Evolutionary conservation across 2,329 filamentous ascomycete genomes (phyloP), one percentile per base, ranked within the genome.

Genomic region (Chalara sp.): DNA sequence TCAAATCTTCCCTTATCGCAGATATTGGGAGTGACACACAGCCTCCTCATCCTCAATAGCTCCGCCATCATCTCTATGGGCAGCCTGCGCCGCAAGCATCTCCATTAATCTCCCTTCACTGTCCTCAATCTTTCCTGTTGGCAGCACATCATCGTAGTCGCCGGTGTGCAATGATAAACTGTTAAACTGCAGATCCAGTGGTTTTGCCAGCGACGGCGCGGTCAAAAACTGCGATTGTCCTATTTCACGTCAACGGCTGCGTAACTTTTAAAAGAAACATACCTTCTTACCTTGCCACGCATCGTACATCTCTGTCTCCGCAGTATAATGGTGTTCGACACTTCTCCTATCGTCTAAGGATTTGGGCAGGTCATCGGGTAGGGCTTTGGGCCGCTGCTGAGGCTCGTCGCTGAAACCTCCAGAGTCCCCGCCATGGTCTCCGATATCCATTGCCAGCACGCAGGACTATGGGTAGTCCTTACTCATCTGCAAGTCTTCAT

Each of bases 271-370:
- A 48, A 40, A 32, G 30, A 35, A 44, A 10, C 32, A 7, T 47
- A 32, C 28, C 43, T 21, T 43, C 53, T 35, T 68, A 86, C 92
- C 92, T 84, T 97, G 90, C 93, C 93, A 99, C 60, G 89, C 93
- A 78, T 99, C 93, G 68, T 97, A 99, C 73, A 96, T 89, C 75
- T 97, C 93, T 40, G 91, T 96, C 75, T 97, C 93, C 39, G 78
- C 76, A 50, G 86, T 78, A 56, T 84, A 79, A 44, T 68, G 61
- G 31, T 74, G 76, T 4, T 83, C 79, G 33, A 86, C 79, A 62
- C 77, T 77, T 60, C 84, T 81, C 54, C 93, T 83, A 72, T 99
- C 93, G 68, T 99, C 86, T 50, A 99, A 80, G 10, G 91, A 96
- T 59, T 81, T 93, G 8, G 93, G 93, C 35, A 99, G 80, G 70